A percentile compares a stretch with the other conserved stretches of the same genome.
Conservation (phyloP, 2,329 filamentous ascomycete species). For the Fusarium circinatum region DNA sequence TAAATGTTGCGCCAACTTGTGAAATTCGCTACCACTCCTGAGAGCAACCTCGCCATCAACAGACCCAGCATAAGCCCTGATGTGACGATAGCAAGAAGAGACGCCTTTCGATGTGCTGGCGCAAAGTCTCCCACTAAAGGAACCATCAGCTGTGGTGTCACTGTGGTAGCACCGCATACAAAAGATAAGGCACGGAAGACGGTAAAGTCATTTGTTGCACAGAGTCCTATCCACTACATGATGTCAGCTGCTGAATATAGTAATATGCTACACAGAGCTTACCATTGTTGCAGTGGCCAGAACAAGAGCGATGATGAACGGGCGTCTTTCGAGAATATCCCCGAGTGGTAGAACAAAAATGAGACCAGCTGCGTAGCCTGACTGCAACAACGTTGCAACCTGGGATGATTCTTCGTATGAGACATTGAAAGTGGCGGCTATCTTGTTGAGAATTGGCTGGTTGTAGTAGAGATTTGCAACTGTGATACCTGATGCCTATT, state of each 20-base stretch:
- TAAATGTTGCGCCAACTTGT: constrained; percentile 81
- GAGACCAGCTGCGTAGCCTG: constrained; percentile 79
- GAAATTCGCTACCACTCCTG: constrained; percentile 79
- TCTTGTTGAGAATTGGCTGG: constrained; percentile 80
- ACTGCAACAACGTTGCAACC: constrained; percentile 81
- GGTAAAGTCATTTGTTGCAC: constrained; percentile 71
- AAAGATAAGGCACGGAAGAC: constrained; percentile 78
- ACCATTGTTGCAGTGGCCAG: constrained; percentile 75
- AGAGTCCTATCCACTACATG: constrained; percentile 73
- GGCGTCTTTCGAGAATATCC: constrained; percentile 73
- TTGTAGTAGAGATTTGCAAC: constrained; percentile 87
- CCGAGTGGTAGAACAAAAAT: constrained; percentile 81
- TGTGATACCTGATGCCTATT: constrained; percentile 68
- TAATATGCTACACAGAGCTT: constrained; percentile 37
- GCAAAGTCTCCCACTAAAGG: constrained; percentile 83
- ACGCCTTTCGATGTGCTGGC: constrained; percentile 72
- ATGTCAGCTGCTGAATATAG: neutral
- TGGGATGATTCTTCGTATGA: constrained; percentile 72
- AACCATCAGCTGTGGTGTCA: constrained; percentile 83
- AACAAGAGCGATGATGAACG: constrained; percentile 75
- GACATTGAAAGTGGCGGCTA: constrained; percentile 77
- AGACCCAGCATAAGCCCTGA: constrained; percentile 81
- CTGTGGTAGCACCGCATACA: constrained; percentile 79
- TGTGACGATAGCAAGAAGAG: constrained; percentile 77
- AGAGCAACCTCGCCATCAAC: constrained; percentile 78